Evolutionary conservation across 1,284 basidiomycete species (phyloP).

Genomic region (Acaromyces ingoldii): DNA sequence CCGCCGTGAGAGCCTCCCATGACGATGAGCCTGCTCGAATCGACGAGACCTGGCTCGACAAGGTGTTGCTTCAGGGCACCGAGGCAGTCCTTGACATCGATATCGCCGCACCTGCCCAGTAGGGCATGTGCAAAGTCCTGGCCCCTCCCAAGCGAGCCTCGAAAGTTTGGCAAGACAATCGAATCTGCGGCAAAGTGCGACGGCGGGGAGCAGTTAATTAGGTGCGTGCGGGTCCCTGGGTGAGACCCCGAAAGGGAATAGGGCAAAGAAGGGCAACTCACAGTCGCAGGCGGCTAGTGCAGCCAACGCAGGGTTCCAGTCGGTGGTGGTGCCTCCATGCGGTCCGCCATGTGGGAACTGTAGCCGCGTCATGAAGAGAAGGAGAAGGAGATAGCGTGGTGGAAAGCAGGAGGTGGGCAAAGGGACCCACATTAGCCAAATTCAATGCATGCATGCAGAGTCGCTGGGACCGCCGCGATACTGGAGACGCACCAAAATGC

Average conservation of each 20-base stretch:
- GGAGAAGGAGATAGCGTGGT: too few species aligned
- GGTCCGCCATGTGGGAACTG: slow-evolving; percentile 66
- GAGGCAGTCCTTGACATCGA: slow-evolving; percentile 66
- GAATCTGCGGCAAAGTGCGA: slow-evolving; percentile 10
- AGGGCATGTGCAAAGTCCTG: slow-evolving; percentile 55
- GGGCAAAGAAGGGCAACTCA: not conserved
- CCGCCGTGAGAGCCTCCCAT: slow-evolving; percentile 70
- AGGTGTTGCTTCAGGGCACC: slow-evolving; percentile 59
- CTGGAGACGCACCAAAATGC: too few species aligned
- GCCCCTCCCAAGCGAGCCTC: slow-evolving; percentile 60
- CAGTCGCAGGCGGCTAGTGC: slow-evolving; percentile 10
- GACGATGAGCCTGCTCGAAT: slow-evolving; percentile 58
- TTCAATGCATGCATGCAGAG: too few species aligned
- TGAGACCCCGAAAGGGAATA: too few species aligned
- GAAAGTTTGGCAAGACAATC: slow-evolving; percentile 65
- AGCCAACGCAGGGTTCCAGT: slow-evolving; percentile 10
- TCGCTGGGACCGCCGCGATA: too few species aligned
- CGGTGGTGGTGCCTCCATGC: slow-evolving; percentile 57
- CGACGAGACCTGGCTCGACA: slow-evolving; percentile 56
- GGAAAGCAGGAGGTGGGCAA: too few species aligned
- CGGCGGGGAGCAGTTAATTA: too few species aligned
- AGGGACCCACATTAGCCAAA: too few species aligned
- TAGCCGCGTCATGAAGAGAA: too few species aligned
- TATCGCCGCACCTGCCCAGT: slow-evolving; percentile 61
- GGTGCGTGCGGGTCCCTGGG: too few species aligned